Conservation (phyloP, 768 basidiomycete genomes). For the Holtermannia corniformis region DNA sequence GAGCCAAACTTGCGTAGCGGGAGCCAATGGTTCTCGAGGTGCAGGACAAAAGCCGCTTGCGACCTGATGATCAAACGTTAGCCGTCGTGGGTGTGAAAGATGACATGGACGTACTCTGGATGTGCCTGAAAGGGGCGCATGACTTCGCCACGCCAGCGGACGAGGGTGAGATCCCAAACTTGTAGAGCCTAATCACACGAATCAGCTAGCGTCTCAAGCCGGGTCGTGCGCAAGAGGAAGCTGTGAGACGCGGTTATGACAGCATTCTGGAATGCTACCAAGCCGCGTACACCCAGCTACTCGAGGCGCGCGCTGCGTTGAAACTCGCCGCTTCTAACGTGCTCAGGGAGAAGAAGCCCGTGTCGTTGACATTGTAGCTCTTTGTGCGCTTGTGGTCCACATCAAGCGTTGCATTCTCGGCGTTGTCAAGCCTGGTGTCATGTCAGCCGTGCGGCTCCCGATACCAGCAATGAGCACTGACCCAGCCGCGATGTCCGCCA, state of each 20-base stretch:
- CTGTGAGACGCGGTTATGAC: too few relatives aligned
- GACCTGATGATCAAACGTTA: constrained; percentile 50
- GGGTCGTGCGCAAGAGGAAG: too few relatives aligned
- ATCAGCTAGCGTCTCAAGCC: too few relatives aligned
- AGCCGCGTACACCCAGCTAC: too few relatives aligned
- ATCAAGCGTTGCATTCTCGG: constrained; percentile 38
- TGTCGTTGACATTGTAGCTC: constrained; percentile 77
- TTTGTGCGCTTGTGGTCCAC: constrained; percentile 47
- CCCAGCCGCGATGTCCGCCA: constrained; percentile 39
- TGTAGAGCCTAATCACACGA: constrained; percentile 51
- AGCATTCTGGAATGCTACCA: too few relatives aligned
- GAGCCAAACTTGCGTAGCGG: constrained; percentile 49
- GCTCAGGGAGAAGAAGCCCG: constrained; percentile 90
- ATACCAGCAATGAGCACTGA: constrained; percentile 9
- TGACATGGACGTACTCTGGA: constrained; percentile 55
- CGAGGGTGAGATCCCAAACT: constrained; percentile 72
- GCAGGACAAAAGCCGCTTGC: constrained; percentile 79
- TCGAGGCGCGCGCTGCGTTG: too few relatives aligned
- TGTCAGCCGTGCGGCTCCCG: background rate
- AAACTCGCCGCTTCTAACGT: constrained; percentile 48
- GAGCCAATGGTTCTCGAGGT: constrained; percentile 82
- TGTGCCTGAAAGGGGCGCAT: constrained; percentile 65
- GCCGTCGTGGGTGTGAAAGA: too few relatives aligned
- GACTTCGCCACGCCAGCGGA: constrained; percentile 72
- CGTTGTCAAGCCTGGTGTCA: constrained; percentile 33